Evolutionary conservation across 2,329 filamentous ascomycete species (phyloP), one percentile per base, ranked within the genome.

Genomic region (Ceratocystis diversiconidia): DNA sequence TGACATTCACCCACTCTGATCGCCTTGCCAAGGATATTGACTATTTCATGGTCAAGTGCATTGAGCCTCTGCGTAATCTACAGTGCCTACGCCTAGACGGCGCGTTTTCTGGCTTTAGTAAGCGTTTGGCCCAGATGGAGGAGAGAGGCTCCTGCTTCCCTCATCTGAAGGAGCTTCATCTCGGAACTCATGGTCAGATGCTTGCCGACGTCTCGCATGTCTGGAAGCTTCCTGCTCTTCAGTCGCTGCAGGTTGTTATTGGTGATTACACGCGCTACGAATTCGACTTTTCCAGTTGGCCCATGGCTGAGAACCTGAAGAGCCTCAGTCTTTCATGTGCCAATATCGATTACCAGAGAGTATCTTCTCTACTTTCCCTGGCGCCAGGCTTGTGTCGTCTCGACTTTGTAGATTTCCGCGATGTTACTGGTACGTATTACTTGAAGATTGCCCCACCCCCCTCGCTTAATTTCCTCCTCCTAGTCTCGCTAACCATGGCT

Each of bases 1-100:
- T 67, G 43, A 57, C 59, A 22, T 67, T 67, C 25, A 28, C 48
- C 30, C 46, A 55, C 3, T 19, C 32, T 5, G 25, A 48, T 17
- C 50, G 36, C 48, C 25, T 48, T 8, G 43, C 62, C 25, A 57
- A 50, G 43, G 46, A 32, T 1, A 59, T 67, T 5, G 60, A 48
- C 62, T 67, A 55, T 28, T 67, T 64, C 62, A 67, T 67, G 62
- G 62, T 64, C 32, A 44, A 57, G 15, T 67, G 65, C 44, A 57
- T 67, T 6, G 65, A 67, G 41, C 62, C 65, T 5, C 46, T 67
- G 5, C 36, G 32, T 30, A 62, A 64, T 36, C 65, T 67, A 10
- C 65, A 62, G 30, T 25, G 19, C 8, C 19, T 67, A 5, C n/a
- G 41, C 5, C 61, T 67, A 15, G 48, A 64, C 32, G 65, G 65